These are phyloP conservation scores for Daldinia decipiens DNA, from an alignment of 495 filamentous ascomycete genomes.

Conservation along the genomic window DNA sequence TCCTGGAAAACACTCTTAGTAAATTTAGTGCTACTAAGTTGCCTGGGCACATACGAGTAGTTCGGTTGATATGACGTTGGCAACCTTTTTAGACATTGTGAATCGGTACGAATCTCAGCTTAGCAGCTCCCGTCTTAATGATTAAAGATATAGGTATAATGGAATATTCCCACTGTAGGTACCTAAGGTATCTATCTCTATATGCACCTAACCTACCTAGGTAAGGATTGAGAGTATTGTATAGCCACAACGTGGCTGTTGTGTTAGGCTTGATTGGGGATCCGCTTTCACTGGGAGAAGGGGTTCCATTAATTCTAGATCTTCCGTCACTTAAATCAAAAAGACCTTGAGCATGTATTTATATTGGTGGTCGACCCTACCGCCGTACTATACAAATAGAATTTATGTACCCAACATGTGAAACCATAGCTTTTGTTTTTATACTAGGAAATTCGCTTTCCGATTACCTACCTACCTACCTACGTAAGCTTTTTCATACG, in stretches of 20 bases:
- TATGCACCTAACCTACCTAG: no score
- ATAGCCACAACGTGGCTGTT: conserved; percentile 9
- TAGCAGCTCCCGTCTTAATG: not conserved
- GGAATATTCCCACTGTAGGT: not conserved
- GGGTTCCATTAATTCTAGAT: no score
- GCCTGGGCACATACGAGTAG: conserved; percentile 40
- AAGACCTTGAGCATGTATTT: no score
- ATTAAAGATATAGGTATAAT: not conserved
- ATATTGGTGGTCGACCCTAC: no score
- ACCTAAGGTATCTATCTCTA: not conserved
- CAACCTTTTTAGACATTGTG: conserved; percentile 34
- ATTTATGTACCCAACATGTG: no score
- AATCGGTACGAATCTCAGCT: not conserved
- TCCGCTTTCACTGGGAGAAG: not conserved
- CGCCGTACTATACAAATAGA: no score
- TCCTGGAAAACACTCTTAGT: conserved; percentile 38
- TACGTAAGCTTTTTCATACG: no score
- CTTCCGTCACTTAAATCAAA: no score
- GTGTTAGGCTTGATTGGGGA: not conserved
- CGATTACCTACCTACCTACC: no score
- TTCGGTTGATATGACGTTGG: conserved; percentile 47
- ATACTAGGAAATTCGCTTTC: no score
- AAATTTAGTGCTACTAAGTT: not conserved
- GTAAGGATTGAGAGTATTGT: not conserved
- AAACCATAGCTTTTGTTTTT: no score